Conservation (phyloP, 2,329 filamentous ascomycete genomes). For the Talaromyces piceae region DNA sequence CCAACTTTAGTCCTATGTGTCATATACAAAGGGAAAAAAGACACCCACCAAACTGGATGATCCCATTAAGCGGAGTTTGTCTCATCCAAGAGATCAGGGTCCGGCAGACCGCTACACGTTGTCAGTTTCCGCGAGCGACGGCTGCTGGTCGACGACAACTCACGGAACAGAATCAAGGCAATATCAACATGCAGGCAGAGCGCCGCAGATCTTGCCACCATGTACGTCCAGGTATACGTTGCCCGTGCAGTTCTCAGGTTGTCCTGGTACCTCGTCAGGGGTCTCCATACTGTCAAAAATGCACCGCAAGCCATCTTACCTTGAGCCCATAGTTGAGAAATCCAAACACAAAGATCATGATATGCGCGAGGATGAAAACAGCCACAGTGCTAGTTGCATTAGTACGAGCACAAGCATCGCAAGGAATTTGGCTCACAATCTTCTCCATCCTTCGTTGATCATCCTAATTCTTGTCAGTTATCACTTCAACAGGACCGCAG, state of each 20-base stretch:
- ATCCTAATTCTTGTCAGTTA: constrained; percentile 44
- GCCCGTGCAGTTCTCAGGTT: constrained; percentile 59
- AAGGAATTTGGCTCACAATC: constrained; percentile 53
- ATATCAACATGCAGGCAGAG: constrained; percentile 76
- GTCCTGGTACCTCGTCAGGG: constrained; percentile 37
- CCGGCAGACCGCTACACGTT: constrained; percentile 57
- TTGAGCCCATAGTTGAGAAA: constrained; percentile 75
- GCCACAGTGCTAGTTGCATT: constrained; percentile 58
- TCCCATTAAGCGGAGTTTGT: constrained; percentile 74
- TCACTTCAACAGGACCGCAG: background rate
- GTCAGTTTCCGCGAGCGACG: constrained; percentile 3
- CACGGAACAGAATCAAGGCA: constrained; percentile 64
- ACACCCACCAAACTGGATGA: constrained; percentile 60
- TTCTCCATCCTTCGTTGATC: constrained; percentile 78
- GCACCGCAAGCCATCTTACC: constrained; percentile 20
- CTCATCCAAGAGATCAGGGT: constrained; percentile 75
- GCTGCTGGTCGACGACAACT: background rate
- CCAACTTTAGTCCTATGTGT: background rate
- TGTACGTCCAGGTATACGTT: constrained; percentile 67
- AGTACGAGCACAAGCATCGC: background rate
- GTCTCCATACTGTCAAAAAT: background rate
- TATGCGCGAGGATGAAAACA: constrained; percentile 65
- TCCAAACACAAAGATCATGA: constrained; percentile 70
- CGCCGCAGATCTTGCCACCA: constrained; percentile 68
- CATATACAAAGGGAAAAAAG: background rate